Percentiles rank a stretch among this genome's conserved stretches.
Evolutionary conservation across 202 grass and related monocot species (phyloP).

Genomic region (Hordeum pubiflorum): DNA sequence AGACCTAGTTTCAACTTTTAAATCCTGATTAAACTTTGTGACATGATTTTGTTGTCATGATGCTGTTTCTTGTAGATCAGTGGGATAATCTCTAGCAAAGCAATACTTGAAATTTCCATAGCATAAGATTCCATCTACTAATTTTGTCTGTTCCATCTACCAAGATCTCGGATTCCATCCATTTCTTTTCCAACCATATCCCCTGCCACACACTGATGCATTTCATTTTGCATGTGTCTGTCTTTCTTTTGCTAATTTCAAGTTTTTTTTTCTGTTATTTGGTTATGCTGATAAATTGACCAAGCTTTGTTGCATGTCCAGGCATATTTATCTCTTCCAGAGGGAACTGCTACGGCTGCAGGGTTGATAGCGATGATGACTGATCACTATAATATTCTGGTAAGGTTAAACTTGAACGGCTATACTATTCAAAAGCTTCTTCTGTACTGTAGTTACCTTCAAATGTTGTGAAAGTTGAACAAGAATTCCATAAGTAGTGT

Average conservation of each 20-base stretch:
- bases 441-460: slow-evolving; percentile 3
- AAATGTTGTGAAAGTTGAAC: not conserved
- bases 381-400: slow-evolving; percentile 96
- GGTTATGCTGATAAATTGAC: slow-evolving; percentile 14
- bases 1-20: not conserved
- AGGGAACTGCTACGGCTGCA: slow-evolving; percentile 91
- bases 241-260: not conserved
- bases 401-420: slow-evolving; percentile 38
- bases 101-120: not conserved
- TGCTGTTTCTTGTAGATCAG: slow-evolving; percentile 1
- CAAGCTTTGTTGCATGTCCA: slow-evolving; percentile 42
- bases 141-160: not conserved
- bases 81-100: not conserved
- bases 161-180: not conserved
- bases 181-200: not conserved
- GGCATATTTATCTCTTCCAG: slow-evolving; percentile 97
- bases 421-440: slow-evolving; percentile 5
- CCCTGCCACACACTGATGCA: not conserved
- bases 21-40: not conserved
- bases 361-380: slow-evolving; percentile 99
- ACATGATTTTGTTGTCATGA: not conserved
- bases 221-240: not conserved
- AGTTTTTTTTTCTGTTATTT: not conserved
- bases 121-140: not conserved
- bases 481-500: not conserved